phyloP scores from a whole-genome alignment of 176 grass and related monocot genomes.

The Puya raimondii region DNA sequence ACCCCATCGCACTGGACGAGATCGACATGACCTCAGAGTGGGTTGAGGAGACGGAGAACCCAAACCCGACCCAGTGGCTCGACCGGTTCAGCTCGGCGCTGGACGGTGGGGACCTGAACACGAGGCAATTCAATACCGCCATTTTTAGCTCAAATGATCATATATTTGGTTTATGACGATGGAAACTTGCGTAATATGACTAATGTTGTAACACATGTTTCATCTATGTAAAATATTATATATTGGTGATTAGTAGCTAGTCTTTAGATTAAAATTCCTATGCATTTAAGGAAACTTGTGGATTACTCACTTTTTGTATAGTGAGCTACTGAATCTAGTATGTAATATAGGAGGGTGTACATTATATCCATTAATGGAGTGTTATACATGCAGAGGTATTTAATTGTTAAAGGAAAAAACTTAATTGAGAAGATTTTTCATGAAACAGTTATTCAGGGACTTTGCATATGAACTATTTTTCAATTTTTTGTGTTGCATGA shows the following conservation, averaged over 20 bases:
- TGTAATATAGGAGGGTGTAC: neutral
- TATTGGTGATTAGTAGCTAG: slow-evolving; percentile 1
- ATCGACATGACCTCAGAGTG: slow-evolving; percentile 85
- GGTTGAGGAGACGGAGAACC: slow-evolving; percentile 76
- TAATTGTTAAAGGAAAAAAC: neutral
- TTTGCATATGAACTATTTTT: too few relatives aligned
- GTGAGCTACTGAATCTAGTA: too few relatives aligned
- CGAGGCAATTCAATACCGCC: slow-evolving; percentile 59
- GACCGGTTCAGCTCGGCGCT: slow-evolving; percentile 63
- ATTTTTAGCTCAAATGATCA: slow-evolving; percentile 70
- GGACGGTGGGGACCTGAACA: slow-evolving; percentile 65
- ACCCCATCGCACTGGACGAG: slow-evolving; percentile 49
- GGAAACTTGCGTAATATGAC: neutral
- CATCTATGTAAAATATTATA: slow-evolving; percentile 16
- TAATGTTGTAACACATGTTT: neutral
- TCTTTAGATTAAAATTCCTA: neutral
- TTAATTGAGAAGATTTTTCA: neutral
- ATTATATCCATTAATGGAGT: neutral
- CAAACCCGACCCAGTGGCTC: slow-evolving; percentile 66
- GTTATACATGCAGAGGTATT: neutral
- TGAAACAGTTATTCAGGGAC: neutral
- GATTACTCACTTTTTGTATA: too few relatives aligned
- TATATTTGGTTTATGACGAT: slow-evolving; percentile 54
- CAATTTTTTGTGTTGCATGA: too few relatives aligned
- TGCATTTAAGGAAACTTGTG: neutral